Evolutionary conservation across 2,329 filamentous ascomycete genomes (phyloP).

Genomic region (Aspergillus texensis): DNA sequence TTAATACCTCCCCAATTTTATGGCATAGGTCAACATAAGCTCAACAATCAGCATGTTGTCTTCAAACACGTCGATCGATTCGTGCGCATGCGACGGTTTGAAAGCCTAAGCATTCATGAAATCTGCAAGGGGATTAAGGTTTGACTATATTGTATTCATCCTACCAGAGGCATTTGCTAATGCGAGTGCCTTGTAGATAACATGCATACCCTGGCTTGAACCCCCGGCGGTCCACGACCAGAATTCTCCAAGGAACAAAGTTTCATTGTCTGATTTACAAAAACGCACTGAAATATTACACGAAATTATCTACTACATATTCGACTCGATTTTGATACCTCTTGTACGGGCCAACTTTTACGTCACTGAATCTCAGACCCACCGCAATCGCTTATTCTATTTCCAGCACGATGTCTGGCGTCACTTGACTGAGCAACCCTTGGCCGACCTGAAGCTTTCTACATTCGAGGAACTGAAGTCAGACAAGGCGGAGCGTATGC

Average conservation of each 20-base stretch:
- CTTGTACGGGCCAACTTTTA: slow-evolving; percentile 88
- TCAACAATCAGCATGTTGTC: slow-evolving; percentile 64
- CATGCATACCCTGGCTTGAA: slow-evolving; percentile 72
- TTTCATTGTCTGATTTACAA: slow-evolving; percentile 69
- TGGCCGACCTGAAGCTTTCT: slow-evolving; percentile 65
- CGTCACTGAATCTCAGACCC: slow-evolving; percentile 82
- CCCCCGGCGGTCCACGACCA: slow-evolving; percentile 50
- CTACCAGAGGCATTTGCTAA: slow-evolving; percentile 1
- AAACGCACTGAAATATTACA: slow-evolving; percentile 79
- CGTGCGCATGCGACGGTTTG: slow-evolving; percentile 75
- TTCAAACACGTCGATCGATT: slow-evolving; percentile 76
- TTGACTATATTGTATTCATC: slow-evolving; percentile 17
- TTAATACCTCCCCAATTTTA: slow-evolving; percentile 77
- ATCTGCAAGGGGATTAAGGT: slow-evolving; percentile 76
- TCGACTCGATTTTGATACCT: slow-evolving; percentile 89
- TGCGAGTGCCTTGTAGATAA: slow-evolving; percentile 55
- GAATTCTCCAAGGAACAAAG: slow-evolving; percentile 48
- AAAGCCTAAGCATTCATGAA: slow-evolving; percentile 78
- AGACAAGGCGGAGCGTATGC: slow-evolving; percentile 57
- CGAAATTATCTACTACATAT: slow-evolving; percentile 88
- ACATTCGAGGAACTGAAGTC: slow-evolving; percentile 79
- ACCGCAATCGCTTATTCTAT: slow-evolving; percentile 84
- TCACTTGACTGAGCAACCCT: slow-evolving; percentile 70
- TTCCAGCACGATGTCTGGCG: slow-evolving; percentile 95
- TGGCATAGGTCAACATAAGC: slow-evolving; percentile 59